These are phyloP conservation scores for Calonectria hawksworthii DNA, from an alignment of 2,329 filamentous ascomycete genomes.

Conservation along the genomic window DNA sequence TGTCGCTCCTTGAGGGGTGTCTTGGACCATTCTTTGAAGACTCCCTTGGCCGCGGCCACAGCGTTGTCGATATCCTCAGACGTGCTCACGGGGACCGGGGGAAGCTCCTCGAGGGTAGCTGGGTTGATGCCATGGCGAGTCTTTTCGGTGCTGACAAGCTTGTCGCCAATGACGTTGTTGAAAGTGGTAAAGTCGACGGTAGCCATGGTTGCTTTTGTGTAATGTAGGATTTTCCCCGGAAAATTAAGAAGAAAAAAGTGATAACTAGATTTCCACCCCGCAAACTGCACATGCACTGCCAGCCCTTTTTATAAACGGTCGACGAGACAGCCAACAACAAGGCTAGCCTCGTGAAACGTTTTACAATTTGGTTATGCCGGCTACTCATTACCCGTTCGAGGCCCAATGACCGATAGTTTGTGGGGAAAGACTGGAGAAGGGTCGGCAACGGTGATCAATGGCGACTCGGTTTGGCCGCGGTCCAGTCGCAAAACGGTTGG, in stretches of 20 bases:
- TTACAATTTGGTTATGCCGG: not conserved
- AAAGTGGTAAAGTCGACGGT: constrained; percentile 46
- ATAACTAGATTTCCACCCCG: not conserved
- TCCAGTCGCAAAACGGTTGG: not conserved
- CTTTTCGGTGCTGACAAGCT: constrained; percentile 60
- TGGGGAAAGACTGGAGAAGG: not conserved
- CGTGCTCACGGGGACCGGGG: constrained; percentile 64
- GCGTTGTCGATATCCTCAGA: constrained; percentile 64
- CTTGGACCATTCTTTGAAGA: constrained; percentile 62
- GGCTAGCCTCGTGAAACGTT: not conserved
- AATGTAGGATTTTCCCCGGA: not conserved
- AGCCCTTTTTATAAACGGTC: not conserved
- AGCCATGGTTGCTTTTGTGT: not conserved
- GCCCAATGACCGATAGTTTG: not conserved
- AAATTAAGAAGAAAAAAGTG: not conserved
- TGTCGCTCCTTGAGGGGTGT: constrained; percentile 51
- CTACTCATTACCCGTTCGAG: not conserved
- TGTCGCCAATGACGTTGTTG: constrained; percentile 58
- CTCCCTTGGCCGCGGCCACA: constrained; percentile 61
- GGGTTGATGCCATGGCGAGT: constrained; percentile 66
- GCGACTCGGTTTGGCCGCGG: not conserved
- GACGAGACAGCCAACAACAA: too few species aligned
- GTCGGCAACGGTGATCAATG: not conserved
- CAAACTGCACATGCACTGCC: not conserved
- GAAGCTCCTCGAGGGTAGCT: constrained; percentile 61